Evolutionary conservation across 257 asterid species (phyloP).

Genomic region (Petrea volubilis): DNA sequence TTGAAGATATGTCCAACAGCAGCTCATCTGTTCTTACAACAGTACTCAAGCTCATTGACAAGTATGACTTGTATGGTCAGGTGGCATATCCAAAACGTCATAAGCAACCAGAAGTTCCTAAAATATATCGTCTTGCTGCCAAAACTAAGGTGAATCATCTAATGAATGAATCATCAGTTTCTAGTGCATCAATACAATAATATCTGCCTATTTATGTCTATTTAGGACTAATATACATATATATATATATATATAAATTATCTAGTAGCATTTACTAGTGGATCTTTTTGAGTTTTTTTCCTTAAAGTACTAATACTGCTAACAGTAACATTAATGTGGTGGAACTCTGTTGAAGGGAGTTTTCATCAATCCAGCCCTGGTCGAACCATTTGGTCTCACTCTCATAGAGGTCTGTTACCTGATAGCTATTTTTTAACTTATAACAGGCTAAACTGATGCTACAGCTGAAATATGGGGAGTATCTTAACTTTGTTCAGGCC

Average conservation of each 20-base stretch:
- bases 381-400: constrained; percentile 76
- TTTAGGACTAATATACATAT: not conserved
- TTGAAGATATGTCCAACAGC: constrained; percentile 60
- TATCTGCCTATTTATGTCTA: not conserved
- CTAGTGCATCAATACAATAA: not conserved
- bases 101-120: constrained; percentile 64
- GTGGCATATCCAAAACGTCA: constrained; percentile 74
- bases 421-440: not conserved
- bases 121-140: constrained; percentile 64
- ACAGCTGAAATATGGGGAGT: constrained; percentile 8
- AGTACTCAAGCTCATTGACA: constrained; percentile 64
- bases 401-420: constrained; percentile 60
- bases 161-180: not conserved
- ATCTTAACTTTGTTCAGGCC: not conserved
- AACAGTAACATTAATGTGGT: constrained; percentile 28
- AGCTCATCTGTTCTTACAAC: constrained; percentile 63
- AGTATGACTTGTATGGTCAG: constrained; percentile 59
- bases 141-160: constrained; percentile 58
- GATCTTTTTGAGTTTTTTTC: not conserved
- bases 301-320: constrained; percentile 14
- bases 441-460: not conserved
- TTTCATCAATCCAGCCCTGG: constrained; percentile 74
- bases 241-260: too few species aligned
- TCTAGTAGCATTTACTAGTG: not conserved
- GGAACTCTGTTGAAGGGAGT: constrained; percentile 53